Evolutionary conservation across 805 yeast species (phyloP), one percentile per base, ranked within the genome.

Genomic region (Candida alai): DNA sequence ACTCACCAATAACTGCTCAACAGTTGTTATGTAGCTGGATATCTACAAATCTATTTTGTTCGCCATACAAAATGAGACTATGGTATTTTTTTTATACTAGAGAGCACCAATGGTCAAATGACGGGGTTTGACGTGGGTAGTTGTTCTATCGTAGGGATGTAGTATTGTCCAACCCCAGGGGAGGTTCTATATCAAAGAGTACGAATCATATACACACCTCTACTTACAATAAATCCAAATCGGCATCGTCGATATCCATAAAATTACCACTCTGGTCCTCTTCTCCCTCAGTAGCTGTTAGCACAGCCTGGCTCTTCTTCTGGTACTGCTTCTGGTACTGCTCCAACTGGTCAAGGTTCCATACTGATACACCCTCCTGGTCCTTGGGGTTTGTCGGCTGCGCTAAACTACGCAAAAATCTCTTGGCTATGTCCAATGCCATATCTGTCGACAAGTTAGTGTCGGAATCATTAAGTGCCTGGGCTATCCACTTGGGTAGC

Each of bases 401-500:
- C 0, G 98, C 97, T 75, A 89, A 77, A 2, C 88, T 81, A 48
- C 97, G 69, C 54, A 93, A 67, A 53, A 93, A 93, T 60, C 87
- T 89, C 57, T 86, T 89, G 1, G 97, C 95, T 37, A 84, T 80
- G 0, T 97, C 95, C 35, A 93, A 71, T 0, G 97, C 97, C 96
- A 93, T 90, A 62, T 93, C 99, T 0, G 97, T 93, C 0, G 97
- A 87, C 34, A 90, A 64, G 49, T 89, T 90, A 2, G 84, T 74
- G 53, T 94, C 97, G 0, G 96, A 89, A 56, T 93, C 97, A 10
- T 82, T 67, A 32, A 93, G 68, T 2, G 89, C 97, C 54, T 93
- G 97, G 0, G 88, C 83, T 28, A 93, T 93, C 99, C 99, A 93
- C 57, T 86, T 89, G 0, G 99, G 99, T 22, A 93, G 62, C 57